A percentile compares a stretch with the other conserved stretches of the same genome.
phyloP scores from a whole-genome alignment of 805 yeast genomes.

The Kregervanrija fluxuum region DNA sequence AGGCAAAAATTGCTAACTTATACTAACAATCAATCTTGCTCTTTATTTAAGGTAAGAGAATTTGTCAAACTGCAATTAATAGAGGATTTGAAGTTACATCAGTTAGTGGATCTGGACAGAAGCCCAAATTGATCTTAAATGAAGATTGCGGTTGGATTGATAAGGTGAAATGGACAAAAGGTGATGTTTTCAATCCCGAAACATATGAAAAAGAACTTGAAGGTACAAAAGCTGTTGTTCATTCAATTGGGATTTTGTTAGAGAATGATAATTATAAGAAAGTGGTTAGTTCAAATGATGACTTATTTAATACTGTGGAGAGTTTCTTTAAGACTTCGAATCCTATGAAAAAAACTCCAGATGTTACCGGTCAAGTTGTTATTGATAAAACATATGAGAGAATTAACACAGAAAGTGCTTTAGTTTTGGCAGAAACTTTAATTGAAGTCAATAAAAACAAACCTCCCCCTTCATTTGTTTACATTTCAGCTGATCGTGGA shows the following conservation, averaged over 20 bases:
- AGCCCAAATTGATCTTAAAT: conserved; percentile 31
- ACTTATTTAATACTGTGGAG: conserved; percentile 29
- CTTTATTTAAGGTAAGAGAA: conserved; percentile 39
- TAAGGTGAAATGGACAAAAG: conserved; percentile 59
- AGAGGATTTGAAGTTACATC: conserved; percentile 64
- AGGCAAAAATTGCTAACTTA: neutral
- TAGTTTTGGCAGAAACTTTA: conserved; percentile 54
- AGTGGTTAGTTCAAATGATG: conserved; percentile 30
- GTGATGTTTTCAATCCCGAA: conserved; percentile 59
- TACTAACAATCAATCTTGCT: too few relatives aligned
- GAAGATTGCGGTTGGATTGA: conserved; percentile 40
- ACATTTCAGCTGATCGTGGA: conserved; percentile 73
- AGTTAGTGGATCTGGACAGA: conserved; percentile 47
- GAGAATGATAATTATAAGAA: conserved; percentile 66
- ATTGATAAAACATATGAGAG: conserved; percentile 45
- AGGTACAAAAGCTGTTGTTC: conserved; percentile 64
- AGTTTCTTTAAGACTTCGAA: conserved; percentile 44
- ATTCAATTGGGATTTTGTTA: conserved; percentile 70
- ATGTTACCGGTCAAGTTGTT: conserved; percentile 16
- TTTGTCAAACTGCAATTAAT: conserved; percentile 60
- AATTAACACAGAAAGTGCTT: conserved; percentile 64
- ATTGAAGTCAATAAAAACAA: conserved; percentile 14
- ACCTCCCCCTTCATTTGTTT: conserved; percentile 43
- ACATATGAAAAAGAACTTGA: conserved; percentile 43
- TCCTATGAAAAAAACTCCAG: conserved; percentile 47